A percentile compares a stretch with the other conserved stretches of the same genome.
Conservation (phyloP, 352 stramenopile species). For the Globisporangium emineosum region DNA sequence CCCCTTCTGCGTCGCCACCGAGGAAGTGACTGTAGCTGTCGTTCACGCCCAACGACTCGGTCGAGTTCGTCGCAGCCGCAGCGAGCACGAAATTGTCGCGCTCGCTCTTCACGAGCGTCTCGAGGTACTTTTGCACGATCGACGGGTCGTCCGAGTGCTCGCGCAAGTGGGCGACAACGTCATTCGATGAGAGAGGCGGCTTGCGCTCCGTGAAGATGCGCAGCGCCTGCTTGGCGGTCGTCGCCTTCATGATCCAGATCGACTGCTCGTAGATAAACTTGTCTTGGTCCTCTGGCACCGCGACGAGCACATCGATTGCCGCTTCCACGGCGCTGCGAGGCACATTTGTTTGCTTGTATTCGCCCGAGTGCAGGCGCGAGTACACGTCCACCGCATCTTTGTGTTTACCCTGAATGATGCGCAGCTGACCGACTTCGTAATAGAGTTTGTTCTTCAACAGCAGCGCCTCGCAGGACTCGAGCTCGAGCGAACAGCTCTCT, state of each 20-base stretch:
- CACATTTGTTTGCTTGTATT: conserved; percentile 84
- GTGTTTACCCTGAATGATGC: conserved; percentile 65
- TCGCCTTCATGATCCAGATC: conserved; percentile 82
- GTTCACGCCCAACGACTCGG: conserved; percentile 47
- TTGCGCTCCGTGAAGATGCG: conserved; percentile 83
- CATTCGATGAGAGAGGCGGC: conserved; percentile 64
- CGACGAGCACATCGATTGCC: conserved; percentile 85
- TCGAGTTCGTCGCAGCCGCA: conserved; percentile 10
- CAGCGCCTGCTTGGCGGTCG: conserved; percentile 67
- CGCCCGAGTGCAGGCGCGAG: conserved; percentile 64
- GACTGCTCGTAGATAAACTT: conserved; percentile 88
- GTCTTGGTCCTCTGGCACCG: conserved; percentile 68
- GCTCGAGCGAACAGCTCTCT: conserved; percentile 57
- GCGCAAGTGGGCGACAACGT: conserved; percentile 75
- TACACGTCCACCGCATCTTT: conserved; percentile 83
- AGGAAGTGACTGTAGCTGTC: conserved; percentile 85
- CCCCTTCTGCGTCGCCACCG: conserved; percentile 50
- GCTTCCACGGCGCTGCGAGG: conserved; percentile 88
- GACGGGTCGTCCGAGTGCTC: conserved; percentile 67
- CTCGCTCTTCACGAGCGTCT: conserved; percentile 72
- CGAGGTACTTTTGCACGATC: conserved; percentile 79
- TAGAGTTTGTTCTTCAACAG: conserved; percentile 75
- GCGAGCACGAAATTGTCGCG: conserved; percentile 24
- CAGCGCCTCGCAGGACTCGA: conserved; percentile 63
- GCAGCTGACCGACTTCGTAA: conserved; percentile 73